Evolutionary conservation across 768 basidiomycete species (phyloP).

Genomic region (Termitomyces sp.): DNA sequence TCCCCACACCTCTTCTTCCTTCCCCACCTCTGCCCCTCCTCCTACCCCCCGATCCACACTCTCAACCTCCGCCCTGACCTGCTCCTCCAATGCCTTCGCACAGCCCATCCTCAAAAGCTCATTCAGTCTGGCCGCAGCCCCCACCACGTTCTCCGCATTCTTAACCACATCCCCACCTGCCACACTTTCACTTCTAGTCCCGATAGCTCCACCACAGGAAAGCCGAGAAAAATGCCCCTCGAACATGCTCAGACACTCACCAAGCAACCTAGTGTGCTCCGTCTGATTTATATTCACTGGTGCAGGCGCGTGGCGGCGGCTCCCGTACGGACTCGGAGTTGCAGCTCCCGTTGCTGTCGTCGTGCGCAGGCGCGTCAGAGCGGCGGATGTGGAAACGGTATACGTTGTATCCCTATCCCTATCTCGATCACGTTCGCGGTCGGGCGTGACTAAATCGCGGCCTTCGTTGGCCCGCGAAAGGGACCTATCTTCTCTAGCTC

Average conservation of each 20-base stretch:
- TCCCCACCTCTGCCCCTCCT: slow-evolving; percentile 15
- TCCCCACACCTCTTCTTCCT: slow-evolving; percentile 55
- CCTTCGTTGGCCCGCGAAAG: neutral
- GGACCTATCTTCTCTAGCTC: neutral
- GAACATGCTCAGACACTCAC: slow-evolving; percentile 65
- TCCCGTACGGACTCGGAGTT: slow-evolving; percentile 23
- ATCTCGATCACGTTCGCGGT: slow-evolving; percentile 3
- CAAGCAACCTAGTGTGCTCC: slow-evolving; percentile 68
- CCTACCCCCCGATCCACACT: neutral
- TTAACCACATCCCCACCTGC: slow-evolving; percentile 24
- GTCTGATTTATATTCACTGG: slow-evolving; percentile 10
- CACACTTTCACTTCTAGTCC: too few relatives aligned
- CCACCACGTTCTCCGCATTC: slow-evolving; percentile 58
- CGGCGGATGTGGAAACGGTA: neutral
- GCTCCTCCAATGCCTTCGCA: slow-evolving; percentile 57
- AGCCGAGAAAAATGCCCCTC: slow-evolving; percentile 54
- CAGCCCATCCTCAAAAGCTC: slow-evolving; percentile 51
- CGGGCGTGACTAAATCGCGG: neutral
- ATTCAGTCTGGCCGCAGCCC: slow-evolving; percentile 64
- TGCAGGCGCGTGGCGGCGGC: slow-evolving; percentile 10
- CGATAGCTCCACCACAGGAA: slow-evolving; percentile 21
- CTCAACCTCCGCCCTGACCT: slow-evolving; percentile 72
- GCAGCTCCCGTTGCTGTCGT: neutral
- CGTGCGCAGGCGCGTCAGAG: neutral
- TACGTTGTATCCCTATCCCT: slow-evolving; percentile 1